Evolutionary conservation across 1,284 basidiomycete species (phyloP).

Genomic region (Ceratobasidium sp.): DNA sequence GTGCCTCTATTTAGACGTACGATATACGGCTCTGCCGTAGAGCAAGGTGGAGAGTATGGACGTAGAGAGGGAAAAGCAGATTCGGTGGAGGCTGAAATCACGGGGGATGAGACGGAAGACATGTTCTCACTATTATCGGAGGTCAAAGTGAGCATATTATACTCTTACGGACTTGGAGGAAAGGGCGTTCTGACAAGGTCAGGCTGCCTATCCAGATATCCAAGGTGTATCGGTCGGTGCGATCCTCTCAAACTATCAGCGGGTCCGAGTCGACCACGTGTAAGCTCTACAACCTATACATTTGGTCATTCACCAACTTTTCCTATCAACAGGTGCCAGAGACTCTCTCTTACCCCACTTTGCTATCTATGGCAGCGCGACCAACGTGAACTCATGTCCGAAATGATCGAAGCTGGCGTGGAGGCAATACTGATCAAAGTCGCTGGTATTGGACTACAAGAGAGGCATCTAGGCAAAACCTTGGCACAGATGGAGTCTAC

Average conservation of each 20-base stretch:
- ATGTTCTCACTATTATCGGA: constrained; percentile 79
- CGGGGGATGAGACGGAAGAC: constrained; percentile 97
- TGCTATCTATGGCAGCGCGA: constrained; percentile 95
- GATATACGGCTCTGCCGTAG: constrained; percentile 85
- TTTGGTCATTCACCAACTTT: constrained; percentile 18
- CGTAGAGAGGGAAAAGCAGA: constrained; percentile 61
- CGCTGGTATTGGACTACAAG: constrained; percentile 90
- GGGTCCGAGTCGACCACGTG: constrained; percentile 98
- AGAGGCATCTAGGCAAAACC: constrained; percentile 83
- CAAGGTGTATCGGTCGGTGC: constrained; percentile 94
- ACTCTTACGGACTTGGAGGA: background rate
- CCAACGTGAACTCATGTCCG: constrained; percentile 84
- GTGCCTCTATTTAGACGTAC: constrained; percentile 87
- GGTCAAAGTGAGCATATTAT: constrained; percentile 75
- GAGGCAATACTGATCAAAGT: constrained; percentile 94
- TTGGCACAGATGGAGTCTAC: constrained; percentile 82
- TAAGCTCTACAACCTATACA: constrained; percentile 59
- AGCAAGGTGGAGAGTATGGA: constrained; percentile 90
- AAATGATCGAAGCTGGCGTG: constrained; percentile 88
- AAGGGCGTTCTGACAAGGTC: constrained; percentile 43
- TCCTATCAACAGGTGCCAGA: constrained; percentile 70
- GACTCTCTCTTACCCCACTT: constrained; percentile 85
- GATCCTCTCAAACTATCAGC: constrained; percentile 97
- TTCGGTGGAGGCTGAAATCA: constrained; percentile 61
- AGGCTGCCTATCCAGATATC: constrained; percentile 85